A percentile compares a stretch with the other conserved stretches of the same genome.
Conservation (phyloP, 768 basidiomycete species). For the Flagelloscypha sp. region DNA sequence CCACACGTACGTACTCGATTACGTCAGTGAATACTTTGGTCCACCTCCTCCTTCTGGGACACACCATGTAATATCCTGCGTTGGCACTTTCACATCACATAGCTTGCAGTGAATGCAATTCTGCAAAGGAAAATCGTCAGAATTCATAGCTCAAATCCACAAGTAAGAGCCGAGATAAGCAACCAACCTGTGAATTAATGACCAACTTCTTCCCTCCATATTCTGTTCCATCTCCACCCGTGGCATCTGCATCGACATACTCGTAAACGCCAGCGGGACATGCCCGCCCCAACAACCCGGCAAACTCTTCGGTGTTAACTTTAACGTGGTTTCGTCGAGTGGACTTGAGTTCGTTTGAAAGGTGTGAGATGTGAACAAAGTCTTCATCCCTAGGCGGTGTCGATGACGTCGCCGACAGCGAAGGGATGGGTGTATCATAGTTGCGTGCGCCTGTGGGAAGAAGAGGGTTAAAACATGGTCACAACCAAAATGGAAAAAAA, state of each 20-base stretch:
- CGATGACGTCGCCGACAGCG: too few species aligned
- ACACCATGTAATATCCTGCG: constrained; percentile 95
- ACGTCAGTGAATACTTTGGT: constrained; percentile 94
- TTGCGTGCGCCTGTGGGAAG: too few species aligned
- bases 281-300: constrained; percentile 77
- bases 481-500: too few species aligned
- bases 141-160: neutral
- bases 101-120: constrained; percentile 93
- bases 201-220: constrained; percentile 84
- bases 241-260: constrained; percentile 69
- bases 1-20: too few species aligned
- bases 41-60: constrained; percentile 96
- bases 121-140: constrained; percentile 32
- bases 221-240: constrained; percentile 31
- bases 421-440: too few species aligned
- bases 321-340: constrained; percentile 59
- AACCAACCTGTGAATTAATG: constrained; percentile 88
- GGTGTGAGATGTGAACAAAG: too few species aligned
- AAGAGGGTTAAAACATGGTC: too few species aligned
- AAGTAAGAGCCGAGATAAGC: neutral
- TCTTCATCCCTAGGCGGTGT: too few species aligned
- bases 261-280: constrained; percentile 98
- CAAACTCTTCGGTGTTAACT: constrained; percentile 71
- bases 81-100: constrained; percentile 94
- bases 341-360: too few species aligned